Evolutionary conservation across 148 eudicot species (phyloP).

Genomic region (Vaccinium myrtillus): DNA sequence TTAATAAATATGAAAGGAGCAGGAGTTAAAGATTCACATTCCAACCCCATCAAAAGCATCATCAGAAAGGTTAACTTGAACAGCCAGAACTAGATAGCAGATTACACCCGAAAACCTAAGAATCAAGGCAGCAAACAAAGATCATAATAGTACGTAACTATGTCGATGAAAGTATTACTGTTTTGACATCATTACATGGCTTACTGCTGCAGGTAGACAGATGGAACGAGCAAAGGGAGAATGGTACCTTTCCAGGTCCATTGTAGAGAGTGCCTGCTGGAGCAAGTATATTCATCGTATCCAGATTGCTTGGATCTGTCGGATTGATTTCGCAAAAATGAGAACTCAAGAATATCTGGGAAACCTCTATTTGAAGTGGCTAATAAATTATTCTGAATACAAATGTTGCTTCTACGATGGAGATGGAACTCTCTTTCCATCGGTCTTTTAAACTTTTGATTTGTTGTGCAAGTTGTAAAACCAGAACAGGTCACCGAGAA

Average conservation of each 20-base stretch:
- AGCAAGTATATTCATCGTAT: background rate
- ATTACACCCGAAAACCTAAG: no score
- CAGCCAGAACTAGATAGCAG: background rate
- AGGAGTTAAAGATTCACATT: background rate
- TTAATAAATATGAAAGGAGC: background rate
- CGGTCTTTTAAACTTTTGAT: background rate
- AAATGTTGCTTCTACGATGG: background rate
- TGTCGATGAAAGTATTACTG: background rate
- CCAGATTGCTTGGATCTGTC: background rate
- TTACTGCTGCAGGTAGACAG: slow-evolving; percentile 36
- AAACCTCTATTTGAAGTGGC: slow-evolving; percentile 1
- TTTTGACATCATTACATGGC: background rate
- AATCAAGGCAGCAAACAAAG: background rate
- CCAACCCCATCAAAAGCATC: background rate
- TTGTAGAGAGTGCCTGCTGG: slow-evolving; percentile 23
- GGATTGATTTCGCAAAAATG: slow-evolving; percentile 12
- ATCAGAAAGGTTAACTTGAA: background rate
- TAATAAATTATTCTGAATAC: slow-evolving; percentile 15
- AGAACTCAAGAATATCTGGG: background rate
- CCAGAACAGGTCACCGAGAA: background rate
- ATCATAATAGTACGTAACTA: background rate
- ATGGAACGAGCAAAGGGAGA: slow-evolving; percentile 54
- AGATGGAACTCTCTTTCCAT: slow-evolving; percentile 9
- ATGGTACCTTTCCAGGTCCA: slow-evolving; percentile 51
- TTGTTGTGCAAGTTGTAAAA: background rate